phyloP scores from a whole-genome alignment of 169 alveolate species.

The Plasmodium falciparum region DNA sequence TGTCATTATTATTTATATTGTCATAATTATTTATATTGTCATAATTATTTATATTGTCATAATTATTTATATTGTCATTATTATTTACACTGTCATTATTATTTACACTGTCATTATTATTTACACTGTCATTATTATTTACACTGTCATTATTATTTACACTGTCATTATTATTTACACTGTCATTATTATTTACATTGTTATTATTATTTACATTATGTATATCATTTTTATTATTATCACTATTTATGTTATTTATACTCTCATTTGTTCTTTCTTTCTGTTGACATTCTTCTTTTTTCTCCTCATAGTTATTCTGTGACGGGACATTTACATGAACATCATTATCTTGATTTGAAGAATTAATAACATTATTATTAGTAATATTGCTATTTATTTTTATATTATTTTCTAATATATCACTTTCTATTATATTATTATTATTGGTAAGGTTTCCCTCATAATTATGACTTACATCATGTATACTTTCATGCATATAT shows the following conservation, averaged over 20 bases:
- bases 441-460: not conserved
- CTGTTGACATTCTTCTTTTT: constrained; percentile 11
- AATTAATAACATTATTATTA: not conserved
- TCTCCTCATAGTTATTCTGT: not conserved
- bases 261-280: not conserved
- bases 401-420: too few species aligned
- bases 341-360: constrained; percentile 1
- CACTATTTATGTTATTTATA: not conserved
- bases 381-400: not conserved
- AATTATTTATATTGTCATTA: too few species aligned
- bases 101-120: too few species aligned
- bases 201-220: too few species aligned
- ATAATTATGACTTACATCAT: not conserved
- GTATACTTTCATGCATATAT: not conserved
- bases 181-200: too few species aligned
- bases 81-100: not conserved
- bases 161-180: too few species aligned
- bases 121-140: too few species aligned
- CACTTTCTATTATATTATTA: not conserved
- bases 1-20: too few species aligned
- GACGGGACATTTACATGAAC: not conserved
- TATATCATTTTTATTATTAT: too few species aligned
- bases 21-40: too few species aligned
- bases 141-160: too few species aligned
- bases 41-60: too few species aligned